These are phyloP conservation scores for Heliosperma pusillum DNA, from an alignment of 148 eudicot genomes.

Conservation along the genomic window DNA sequence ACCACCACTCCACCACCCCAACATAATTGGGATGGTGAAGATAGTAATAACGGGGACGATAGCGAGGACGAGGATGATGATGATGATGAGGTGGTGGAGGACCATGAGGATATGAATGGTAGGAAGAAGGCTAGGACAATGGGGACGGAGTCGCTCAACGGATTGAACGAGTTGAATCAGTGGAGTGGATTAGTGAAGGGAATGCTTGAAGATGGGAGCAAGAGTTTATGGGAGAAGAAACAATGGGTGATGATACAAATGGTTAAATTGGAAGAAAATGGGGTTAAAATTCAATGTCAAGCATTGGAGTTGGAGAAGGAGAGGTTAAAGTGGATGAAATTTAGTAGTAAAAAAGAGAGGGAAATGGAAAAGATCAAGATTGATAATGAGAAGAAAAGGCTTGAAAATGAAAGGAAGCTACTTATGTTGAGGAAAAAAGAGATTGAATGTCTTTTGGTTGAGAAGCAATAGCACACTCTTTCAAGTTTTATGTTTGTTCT, in stretches of 20 bases:
- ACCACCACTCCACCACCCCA: neutral
- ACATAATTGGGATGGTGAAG: no score
- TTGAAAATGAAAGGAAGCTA: constrained; percentile 75
- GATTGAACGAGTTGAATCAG: constrained; percentile 16
- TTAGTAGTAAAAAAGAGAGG: constrained; percentile 52
- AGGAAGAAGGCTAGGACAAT: constrained; percentile 24
- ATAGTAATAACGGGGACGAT: neutral
- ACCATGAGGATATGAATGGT: constrained; percentile 6
- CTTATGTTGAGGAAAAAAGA: constrained; percentile 71
- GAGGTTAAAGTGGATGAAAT: constrained; percentile 57
- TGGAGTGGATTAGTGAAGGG: constrained; percentile 39
- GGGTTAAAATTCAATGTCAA: constrained; percentile 35
- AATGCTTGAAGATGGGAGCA: constrained; percentile 47
- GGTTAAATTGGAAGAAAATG: constrained; percentile 55
- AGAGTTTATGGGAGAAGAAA: constrained; percentile 52
- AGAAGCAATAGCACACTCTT: constrained; percentile 22
- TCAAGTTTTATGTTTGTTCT: no score
- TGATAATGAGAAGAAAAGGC: constrained; percentile 48
- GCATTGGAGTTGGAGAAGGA: constrained; percentile 65
- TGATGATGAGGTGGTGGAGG: constrained; percentile 17
- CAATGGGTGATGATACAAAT: constrained; percentile 51
- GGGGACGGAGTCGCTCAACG: constrained; percentile 17
- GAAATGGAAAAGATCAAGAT: constrained; percentile 74
- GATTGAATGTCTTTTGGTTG: constrained; percentile 40
- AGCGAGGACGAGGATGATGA: constrained; percentile 38